phyloP scores from a whole-genome alignment of 2,329 filamentous ascomycete species.

The Chalara sp. region DNA sequence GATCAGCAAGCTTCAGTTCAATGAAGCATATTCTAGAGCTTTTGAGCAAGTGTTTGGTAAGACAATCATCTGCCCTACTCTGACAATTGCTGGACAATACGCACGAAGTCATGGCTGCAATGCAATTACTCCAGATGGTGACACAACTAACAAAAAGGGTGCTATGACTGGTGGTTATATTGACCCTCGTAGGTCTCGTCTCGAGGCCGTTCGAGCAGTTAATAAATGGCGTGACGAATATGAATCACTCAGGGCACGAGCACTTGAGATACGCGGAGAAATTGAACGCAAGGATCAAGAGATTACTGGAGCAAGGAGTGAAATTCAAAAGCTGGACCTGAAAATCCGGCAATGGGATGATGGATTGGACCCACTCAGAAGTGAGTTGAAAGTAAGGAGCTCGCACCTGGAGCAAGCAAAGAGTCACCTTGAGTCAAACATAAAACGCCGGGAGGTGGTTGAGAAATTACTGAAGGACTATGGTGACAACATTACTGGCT shows the following conservation, averaged over 20 bases:
- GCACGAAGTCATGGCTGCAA: slow-evolving; percentile 86
- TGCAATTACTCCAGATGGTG: slow-evolving; percentile 90
- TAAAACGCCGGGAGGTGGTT: slow-evolving; percentile 57
- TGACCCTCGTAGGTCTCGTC: slow-evolving; percentile 75
- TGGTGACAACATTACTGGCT: slow-evolving; percentile 66
- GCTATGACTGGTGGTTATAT: slow-evolving; percentile 93
- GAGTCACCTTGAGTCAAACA: slow-evolving; percentile 66
- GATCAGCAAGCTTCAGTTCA: slow-evolving; percentile 76
- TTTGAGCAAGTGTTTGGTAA: slow-evolving; percentile 95
- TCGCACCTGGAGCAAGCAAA: slow-evolving; percentile 66
- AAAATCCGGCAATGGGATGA: slow-evolving; percentile 70
- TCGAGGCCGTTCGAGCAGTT: slow-evolving; percentile 75
- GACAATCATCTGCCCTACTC: slow-evolving; percentile 86
- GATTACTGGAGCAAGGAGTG: slow-evolving; percentile 79
- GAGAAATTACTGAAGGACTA: slow-evolving; percentile 70
- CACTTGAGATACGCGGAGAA: slow-evolving; percentile 58
- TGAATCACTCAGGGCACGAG: slow-evolving; percentile 58
- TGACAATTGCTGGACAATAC: slow-evolving; percentile 83
- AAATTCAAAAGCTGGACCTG: slow-evolving; percentile 77
- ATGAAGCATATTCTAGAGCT: slow-evolving; percentile 70
- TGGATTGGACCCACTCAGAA: slow-evolving; percentile 72
- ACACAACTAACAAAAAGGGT: slow-evolving; percentile 90
- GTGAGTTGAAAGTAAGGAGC: slow-evolving; percentile 71
- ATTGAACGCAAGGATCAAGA: slow-evolving; percentile 80
- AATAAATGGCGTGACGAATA: slow-evolving; percentile 69